Percentiles rank a stretch among this genome's conserved stretches.
Conservation (phyloP, 139 green algal species). For the Zygnema cylindricum region DNA sequence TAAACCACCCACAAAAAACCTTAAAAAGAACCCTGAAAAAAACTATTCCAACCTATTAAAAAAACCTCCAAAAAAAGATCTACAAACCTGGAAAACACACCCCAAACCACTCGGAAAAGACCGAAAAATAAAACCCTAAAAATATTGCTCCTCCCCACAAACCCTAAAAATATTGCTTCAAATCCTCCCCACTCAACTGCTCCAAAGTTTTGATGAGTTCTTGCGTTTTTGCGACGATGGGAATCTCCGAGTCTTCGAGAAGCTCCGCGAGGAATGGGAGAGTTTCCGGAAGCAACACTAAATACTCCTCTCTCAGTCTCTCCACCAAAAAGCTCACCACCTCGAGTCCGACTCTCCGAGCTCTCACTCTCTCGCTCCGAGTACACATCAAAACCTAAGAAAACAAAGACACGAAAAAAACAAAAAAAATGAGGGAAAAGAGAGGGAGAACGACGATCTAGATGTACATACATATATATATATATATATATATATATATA, state of each 20-base stretch:
- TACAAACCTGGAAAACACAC: too few relatives aligned
- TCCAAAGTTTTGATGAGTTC: slow-evolving; percentile 78
- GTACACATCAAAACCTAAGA: slow-evolving; percentile 55
- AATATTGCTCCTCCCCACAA: too few relatives aligned
- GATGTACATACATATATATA: background rate
- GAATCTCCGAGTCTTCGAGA: slow-evolving; percentile 82
- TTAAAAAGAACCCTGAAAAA: too few relatives aligned
- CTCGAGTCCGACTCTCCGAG: slow-evolving; percentile 3
- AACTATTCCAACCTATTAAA: too few relatives aligned
- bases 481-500: background rate
- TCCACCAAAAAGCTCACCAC: slow-evolving; percentile 43
- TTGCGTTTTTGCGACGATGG: slow-evolving; percentile 70
- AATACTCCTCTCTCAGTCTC: slow-evolving; percentile 85
- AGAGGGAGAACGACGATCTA: background rate
- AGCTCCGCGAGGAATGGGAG: slow-evolving; percentile 91
- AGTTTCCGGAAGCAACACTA: slow-evolving; percentile 76
- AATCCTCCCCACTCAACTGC: slow-evolving; percentile 80
- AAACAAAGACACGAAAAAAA: too few relatives aligned
- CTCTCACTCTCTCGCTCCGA: slow-evolving; percentile 25
- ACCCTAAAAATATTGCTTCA: slow-evolving; percentile 81
- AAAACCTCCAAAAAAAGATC: too few relatives aligned
- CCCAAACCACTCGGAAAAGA: too few relatives aligned
- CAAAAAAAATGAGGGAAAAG: background rate
- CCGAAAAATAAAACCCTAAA: too few relatives aligned
- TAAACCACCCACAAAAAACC: too few relatives aligned